phyloP scores from a whole-genome alignment of 2,329 filamentous ascomycete genomes.

The Trichoderma lentiforme region DNA sequence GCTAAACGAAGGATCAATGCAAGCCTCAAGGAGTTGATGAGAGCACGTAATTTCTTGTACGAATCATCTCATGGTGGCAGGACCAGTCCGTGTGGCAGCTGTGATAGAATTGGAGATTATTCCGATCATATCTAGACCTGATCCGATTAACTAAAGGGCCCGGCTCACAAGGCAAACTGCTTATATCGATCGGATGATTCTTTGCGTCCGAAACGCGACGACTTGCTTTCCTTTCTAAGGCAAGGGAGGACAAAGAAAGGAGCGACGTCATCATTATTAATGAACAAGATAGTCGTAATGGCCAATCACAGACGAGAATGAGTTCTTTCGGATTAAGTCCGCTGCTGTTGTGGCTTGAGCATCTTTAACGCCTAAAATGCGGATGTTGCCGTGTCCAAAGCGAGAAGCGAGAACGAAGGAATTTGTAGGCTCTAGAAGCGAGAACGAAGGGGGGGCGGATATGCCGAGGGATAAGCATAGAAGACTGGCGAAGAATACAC shows the following conservation, averaged over 20 bases:
- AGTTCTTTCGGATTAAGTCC: neutral
- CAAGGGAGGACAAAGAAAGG: neutral
- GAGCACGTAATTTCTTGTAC: neutral
- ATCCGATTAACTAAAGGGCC: neutral
- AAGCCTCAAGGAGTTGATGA: neutral
- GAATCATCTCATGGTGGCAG: neutral
- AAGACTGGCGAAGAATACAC: neutral
- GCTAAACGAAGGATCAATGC: neutral
- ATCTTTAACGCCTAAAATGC: neutral
- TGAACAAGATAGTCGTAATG: neutral
- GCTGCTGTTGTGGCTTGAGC: neutral
- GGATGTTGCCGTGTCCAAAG: neutral
- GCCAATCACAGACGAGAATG: neutral
- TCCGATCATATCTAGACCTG: neutral
- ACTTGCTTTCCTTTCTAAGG: neutral
- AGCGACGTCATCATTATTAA: neutral
- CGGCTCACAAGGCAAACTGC: neutral
- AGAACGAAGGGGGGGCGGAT: neutral
- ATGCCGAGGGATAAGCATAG: neutral
- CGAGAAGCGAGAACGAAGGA: neutral
- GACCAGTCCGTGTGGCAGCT: neutral
- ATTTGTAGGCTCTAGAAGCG: neutral
- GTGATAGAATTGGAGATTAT: neutral
- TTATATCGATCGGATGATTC: neutral
- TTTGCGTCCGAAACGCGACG: neutral